A percentile compares a stretch with the other conserved stretches of the same genome.
These are phyloP conservation scores for Claviceps maximensis DNA, from an alignment of 2,329 filamentous ascomycete species.

Conservation along the genomic window DNA sequence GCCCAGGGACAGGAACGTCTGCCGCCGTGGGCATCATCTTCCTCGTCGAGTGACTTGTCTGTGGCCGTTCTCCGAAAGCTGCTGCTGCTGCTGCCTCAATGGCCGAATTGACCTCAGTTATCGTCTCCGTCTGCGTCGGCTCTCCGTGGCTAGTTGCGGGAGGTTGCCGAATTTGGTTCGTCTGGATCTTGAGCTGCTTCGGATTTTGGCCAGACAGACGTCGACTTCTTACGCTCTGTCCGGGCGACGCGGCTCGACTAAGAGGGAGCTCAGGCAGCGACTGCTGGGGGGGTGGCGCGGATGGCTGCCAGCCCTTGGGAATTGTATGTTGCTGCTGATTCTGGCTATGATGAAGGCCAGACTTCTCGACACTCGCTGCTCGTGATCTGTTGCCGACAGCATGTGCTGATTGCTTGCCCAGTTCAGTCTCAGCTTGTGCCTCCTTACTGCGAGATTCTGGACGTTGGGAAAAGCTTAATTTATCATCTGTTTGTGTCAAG, in stretches of 20 bases:
- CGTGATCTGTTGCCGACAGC: conserved; percentile 35
- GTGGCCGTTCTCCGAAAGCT: conserved; percentile 3
- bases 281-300: conserved; percentile 35
- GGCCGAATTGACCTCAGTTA: conserved; percentile 6
- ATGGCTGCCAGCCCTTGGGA: conserved; percentile 12
- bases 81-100: conserved; percentile 5
- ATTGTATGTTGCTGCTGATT: conserved; percentile 6
- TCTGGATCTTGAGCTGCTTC: conserved; percentile 85
- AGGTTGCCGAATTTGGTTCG: conserved; percentile 25
- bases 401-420: conserved; percentile 33
- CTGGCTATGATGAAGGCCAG: conserved; percentile 8
- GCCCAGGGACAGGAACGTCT: conserved; percentile 5
- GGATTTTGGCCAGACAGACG: conserved; percentile 68
- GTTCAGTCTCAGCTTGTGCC: conserved; percentile 70
- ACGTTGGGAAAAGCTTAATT: conserved; percentile 35
- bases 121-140: not conserved
- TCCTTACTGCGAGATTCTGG: conserved; percentile 59
- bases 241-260: conserved; percentile 18
- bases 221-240: conserved; percentile 53
- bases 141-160: conserved; percentile 6
- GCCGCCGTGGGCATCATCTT: conserved; percentile 1
- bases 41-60: conserved; percentile 1
- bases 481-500: conserved; percentile 41
- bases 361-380: conserved; percentile 58
- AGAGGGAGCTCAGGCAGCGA: conserved; percentile 32